These are phyloP conservation scores for Apocynum venetum DNA, from an alignment of 257 asterid genomes.

Conservation along the genomic window DNA sequence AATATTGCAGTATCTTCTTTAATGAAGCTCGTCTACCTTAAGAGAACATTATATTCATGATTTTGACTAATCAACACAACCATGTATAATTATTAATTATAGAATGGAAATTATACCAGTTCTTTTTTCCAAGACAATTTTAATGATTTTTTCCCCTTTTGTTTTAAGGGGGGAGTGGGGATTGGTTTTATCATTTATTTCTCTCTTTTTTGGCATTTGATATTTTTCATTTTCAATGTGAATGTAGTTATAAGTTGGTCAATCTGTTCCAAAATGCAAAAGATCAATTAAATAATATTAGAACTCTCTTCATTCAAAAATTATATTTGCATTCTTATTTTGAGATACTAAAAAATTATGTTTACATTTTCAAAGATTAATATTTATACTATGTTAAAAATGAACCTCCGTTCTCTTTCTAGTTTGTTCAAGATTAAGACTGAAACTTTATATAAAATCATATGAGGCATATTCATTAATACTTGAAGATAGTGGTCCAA, in stretches of 20 bases:
- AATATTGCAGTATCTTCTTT: neutral
- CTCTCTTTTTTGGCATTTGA: neutral
- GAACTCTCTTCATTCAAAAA: too few relatives aligned
- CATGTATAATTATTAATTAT: neutral
- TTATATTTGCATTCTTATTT: too few relatives aligned
- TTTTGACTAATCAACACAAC: neutral
- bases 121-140: too few relatives aligned
- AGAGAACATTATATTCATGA: neutral
- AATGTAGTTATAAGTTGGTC: neutral
- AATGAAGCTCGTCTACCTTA: neutral
- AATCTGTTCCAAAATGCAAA: neutral
- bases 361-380: too few relatives aligned
- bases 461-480: neutral
- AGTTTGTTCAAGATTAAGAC: neutral
- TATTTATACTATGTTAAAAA: too few relatives aligned
- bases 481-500: slow-evolving; percentile 2
- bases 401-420: neutral
- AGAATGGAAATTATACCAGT: too few relatives aligned
- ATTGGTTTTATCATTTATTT: neutral
- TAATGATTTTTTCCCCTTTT: too few relatives aligned
- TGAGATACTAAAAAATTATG: too few relatives aligned
- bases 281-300: neutral
- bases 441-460: neutral
- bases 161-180: too few relatives aligned
- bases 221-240: neutral